Percentiles rank a stretch among this genome's conserved stretches.
Conservation (phyloP, 2,329 filamentous ascomycete genomes). For the Xylaria sp. region DNA sequence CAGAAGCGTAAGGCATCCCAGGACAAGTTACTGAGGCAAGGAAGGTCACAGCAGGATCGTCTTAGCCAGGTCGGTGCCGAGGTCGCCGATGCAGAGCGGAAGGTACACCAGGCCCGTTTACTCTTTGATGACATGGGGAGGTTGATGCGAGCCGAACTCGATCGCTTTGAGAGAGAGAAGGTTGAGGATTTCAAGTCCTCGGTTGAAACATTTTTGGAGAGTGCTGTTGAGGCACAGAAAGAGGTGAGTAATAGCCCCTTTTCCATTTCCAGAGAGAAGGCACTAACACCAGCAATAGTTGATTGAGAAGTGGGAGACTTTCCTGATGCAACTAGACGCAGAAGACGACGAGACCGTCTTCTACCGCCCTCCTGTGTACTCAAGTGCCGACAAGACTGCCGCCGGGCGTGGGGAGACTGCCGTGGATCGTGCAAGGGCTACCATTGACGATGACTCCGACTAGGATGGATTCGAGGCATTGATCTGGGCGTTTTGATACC, state of each 20-base stretch:
- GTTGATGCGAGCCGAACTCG: slow-evolving; percentile 86
- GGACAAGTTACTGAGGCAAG: slow-evolving; percentile 93
- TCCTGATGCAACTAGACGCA: slow-evolving; percentile 91
- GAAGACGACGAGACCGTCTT: slow-evolving; percentile 80
- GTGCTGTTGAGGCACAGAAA: slow-evolving; percentile 96
- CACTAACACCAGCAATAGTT: slow-evolving; percentile 45
- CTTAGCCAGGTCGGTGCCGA: slow-evolving; percentile 91
- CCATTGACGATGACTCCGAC: slow-evolving; percentile 63
- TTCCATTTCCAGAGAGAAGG: not conserved
- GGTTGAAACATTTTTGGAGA: slow-evolving; percentile 96
- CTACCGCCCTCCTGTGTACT: slow-evolving; percentile 64
- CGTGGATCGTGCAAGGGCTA: slow-evolving; percentile 61
- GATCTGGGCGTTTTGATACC: slow-evolving; percentile 4
- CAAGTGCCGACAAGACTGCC: slow-evolving; percentile 50
- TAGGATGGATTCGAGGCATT: slow-evolving; percentile 40
- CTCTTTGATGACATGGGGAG: slow-evolving; percentile 98
- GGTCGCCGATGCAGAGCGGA: slow-evolving; percentile 91
- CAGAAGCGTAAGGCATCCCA: slow-evolving; percentile 87
- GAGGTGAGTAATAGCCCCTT: slow-evolving; percentile 64
- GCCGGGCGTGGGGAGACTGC: slow-evolving; percentile 58
- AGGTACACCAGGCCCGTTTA: slow-evolving; percentile 85
- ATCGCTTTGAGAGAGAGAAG: slow-evolving; percentile 94
- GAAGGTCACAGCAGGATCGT: slow-evolving; percentile 93
- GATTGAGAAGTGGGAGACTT: slow-evolving; percentile 96
- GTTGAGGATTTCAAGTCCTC: slow-evolving; percentile 99